A percentile compares a stretch with the other conserved stretches of the same genome.
phyloP scores from a whole-genome alignment of 495 filamentous ascomycete species.

The Margaritispora aquatica region DNA sequence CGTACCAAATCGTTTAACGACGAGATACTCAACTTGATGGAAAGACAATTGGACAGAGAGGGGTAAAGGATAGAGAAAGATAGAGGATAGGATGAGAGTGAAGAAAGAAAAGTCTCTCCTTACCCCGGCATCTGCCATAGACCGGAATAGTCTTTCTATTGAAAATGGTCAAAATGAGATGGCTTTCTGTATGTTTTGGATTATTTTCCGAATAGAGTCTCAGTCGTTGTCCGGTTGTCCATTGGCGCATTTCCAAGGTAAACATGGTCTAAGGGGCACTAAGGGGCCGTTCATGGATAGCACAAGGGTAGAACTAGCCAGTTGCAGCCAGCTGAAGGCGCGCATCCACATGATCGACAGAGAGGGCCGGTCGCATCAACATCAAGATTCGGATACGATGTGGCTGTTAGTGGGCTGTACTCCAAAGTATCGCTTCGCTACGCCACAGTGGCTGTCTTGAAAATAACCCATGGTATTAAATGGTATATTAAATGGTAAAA shows the following conservation, averaged over 20 bases:
- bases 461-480: not conserved
- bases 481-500: too few species aligned
- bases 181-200: not conserved
- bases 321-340: not conserved
- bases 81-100: not conserved
- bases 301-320: constrained; percentile 1
- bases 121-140: not conserved
- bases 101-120: not conserved
- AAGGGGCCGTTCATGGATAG: not conserved
- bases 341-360: not conserved
- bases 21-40: not conserved
- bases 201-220: not conserved
- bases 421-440: too few species aligned
- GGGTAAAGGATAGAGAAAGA: not conserved
- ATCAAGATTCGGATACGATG: not conserved
- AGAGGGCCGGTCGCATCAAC: constrained; percentile 4
- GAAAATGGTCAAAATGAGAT: too few species aligned
- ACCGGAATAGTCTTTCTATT: not conserved
- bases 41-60: not conserved
- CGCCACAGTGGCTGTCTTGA: not conserved
- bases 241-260: constrained; percentile 2
- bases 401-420: not conserved
- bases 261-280: not conserved
- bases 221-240: constrained; percentile 2
- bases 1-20: constrained; percentile 5